Percentiles rank a stretch among this genome's conserved stretches.
Evolutionary conservation across 163 green algal species (phyloP).

Genomic region (Trebouxiophyceae sp.): DNA sequence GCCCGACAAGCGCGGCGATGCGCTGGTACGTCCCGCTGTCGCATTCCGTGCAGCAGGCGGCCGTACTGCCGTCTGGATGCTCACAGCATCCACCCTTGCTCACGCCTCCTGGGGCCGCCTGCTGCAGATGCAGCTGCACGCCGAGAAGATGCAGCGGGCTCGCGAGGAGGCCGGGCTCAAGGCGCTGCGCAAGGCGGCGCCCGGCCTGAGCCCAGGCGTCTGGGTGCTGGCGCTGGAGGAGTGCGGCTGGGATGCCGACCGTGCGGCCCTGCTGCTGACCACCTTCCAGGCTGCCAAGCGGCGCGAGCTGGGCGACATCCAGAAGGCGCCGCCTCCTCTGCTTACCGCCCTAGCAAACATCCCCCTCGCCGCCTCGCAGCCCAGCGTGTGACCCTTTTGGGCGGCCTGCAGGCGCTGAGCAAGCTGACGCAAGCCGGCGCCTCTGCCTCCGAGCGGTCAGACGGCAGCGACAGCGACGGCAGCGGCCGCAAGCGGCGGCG

Average conservation of each 20-base stretch:
- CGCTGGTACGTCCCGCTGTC: conserved; percentile 39
- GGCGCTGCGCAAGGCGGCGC: conserved; percentile 14
- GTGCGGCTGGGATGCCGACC: conserved; percentile 53
- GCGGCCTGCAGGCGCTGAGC: conserved; percentile 13
- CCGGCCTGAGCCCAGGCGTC: conserved; percentile 7
- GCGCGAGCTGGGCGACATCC: conserved; percentile 5
- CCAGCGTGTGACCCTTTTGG: conserved; percentile 19
- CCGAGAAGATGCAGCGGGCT: conserved; percentile 53
- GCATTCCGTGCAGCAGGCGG: too few species aligned
- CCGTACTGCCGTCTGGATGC: too few species aligned
- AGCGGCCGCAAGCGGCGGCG: conserved; percentile 24
- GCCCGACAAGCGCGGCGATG: conserved; percentile 27
- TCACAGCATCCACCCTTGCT: too few species aligned
- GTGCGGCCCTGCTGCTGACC: conserved; percentile 23
- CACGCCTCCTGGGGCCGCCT: not conserved
- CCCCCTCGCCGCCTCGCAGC: too few species aligned
- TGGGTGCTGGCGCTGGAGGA: conserved; percentile 53
- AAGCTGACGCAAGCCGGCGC: conserved; percentile 1
- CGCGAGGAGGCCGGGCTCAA: conserved; percentile 50
- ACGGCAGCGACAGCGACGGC: conserved; percentile 11
- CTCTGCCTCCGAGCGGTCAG: not conserved
- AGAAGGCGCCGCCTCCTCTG: too few species aligned
- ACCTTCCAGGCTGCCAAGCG: not conserved
- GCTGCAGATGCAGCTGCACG: conserved; percentile 56
- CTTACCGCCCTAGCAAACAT: too few species aligned